These are phyloP conservation scores for Vinca minor DNA, from an alignment of 257 asterid genomes.

Conservation along the genomic window DNA sequence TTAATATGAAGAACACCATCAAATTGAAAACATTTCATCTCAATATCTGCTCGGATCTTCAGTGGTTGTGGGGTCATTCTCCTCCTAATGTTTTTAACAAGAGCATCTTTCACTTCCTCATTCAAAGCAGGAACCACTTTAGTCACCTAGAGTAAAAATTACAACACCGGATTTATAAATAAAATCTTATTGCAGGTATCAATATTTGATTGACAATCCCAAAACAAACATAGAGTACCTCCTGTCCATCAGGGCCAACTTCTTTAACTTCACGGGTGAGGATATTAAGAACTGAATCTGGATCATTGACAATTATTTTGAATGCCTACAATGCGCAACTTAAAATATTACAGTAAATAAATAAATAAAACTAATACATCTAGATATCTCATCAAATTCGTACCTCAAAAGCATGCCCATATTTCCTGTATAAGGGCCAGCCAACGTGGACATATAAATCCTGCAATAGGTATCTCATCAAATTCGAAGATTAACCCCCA, in stretches of 20 bases:
- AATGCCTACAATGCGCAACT: slow-evolving; percentile 52
- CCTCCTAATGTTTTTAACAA: slow-evolving; percentile 80
- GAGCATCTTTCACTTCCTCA: slow-evolving; percentile 71
- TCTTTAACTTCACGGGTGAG: slow-evolving; percentile 94
- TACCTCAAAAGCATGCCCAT: slow-evolving; percentile 99
- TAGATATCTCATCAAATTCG: slow-evolving; percentile 5
- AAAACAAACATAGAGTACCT: slow-evolving; percentile 37
- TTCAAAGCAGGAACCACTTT: slow-evolving; percentile 79
- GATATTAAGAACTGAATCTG: slow-evolving; percentile 71
- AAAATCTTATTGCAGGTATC: not conserved
- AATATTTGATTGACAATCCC: not conserved
- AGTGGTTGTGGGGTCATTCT: slow-evolving; percentile 95
- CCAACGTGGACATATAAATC: slow-evolving; percentile 87
- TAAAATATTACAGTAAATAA: slow-evolving; percentile 1
- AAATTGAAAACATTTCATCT: slow-evolving; percentile 89
- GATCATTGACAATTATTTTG: slow-evolving; percentile 75
- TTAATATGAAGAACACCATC: slow-evolving; percentile 95
- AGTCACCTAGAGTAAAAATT: slow-evolving; percentile 40
- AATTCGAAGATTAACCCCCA: not conserved
- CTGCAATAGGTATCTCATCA: slow-evolving; percentile 32
- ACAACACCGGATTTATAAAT: not conserved
- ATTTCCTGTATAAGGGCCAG: slow-evolving; percentile 88
- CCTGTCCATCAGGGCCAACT: slow-evolving; percentile 80
- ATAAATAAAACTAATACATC: slow-evolving; percentile 2
- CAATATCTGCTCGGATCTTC: slow-evolving; percentile 83